Evolutionary conservation across 2,329 filamentous ascomycete genomes (phyloP), one percentile per base, ranked within the genome.

Genomic region (Fusarium hostae): DNA sequence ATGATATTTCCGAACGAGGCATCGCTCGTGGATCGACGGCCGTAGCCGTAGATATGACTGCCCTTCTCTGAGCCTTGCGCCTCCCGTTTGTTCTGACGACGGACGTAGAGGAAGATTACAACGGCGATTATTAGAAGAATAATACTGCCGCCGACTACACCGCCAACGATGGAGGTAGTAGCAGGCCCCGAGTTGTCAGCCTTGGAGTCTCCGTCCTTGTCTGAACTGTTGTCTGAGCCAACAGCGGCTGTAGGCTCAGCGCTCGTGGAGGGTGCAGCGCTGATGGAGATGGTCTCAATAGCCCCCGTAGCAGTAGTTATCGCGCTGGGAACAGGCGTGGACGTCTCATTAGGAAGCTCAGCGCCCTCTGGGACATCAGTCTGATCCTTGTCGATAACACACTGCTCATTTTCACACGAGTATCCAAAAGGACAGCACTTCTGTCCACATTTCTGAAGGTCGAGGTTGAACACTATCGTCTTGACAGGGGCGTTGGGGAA

Each of bases 401-500:
- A 94, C 67, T 82, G 68, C n/a, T 81, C 81, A 57, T 77, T 78
- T 39, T 86, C 80, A 81, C 92, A 95, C 3, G 83, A 82, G 81
- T 91, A 94, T 5, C 92, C 92, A 79, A 91, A 90, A 0, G 92
- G 92, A 77, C 92, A 95, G 80, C 92, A 95, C 28, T 59, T 79
- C 22, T 75, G 78, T 18, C 87, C 90, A 74, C 92, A 94, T 24
- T 81, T 84, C 4, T 82, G 80, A 18, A 94, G 82, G 15, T 83
- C 81, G 13, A 86, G 84, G 22, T 84, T 83, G 34, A 92, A 87
- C 12, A 89, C 86, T 13, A 88, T 89, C 1, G 92, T 92, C 81
- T 94, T 92, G 75, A 94, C 83, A 32, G 87, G 84, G 35, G 89
- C 89, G 30, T 84, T 81, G 15, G 90, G 89, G 69, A 89, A 82